These are phyloP conservation scores for Pedinophyceae sp. DNA, from an alignment of 139 green algal genomes.

Conservation along the genomic window DNA sequence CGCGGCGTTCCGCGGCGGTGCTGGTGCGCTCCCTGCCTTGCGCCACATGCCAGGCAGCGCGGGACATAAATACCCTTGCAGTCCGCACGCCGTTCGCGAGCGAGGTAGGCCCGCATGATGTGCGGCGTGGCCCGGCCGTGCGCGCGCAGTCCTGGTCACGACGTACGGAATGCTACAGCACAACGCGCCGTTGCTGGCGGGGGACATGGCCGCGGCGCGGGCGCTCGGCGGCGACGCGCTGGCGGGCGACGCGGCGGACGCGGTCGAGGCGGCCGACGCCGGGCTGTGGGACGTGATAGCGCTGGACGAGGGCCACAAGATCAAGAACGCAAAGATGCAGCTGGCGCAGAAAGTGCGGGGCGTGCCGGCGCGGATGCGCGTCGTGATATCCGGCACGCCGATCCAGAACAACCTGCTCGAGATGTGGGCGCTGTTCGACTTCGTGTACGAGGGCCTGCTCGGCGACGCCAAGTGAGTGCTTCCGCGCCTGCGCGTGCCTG, in stretches of 20 bases:
- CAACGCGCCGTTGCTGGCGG: conserved; percentile 39
- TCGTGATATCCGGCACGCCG: conserved; percentile 17
- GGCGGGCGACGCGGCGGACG: background rate
- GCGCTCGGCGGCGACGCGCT: background rate
- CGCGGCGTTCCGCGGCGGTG: background rate
- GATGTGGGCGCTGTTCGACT: conserved; percentile 96
- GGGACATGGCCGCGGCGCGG: background rate
- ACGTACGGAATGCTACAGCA: conserved; percentile 86
- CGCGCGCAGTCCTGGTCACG: conserved; percentile 62
- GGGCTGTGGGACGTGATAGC: conserved; percentile 9
- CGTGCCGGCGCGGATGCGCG: background rate
- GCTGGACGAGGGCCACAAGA: conserved; percentile 27
- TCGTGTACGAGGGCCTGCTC: conserved; percentile 90
- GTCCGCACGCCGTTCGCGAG: too few relatives aligned
- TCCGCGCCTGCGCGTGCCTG: too few relatives aligned
- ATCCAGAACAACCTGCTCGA: conserved; percentile 86
- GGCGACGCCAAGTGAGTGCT: background rate
- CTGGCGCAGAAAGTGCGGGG: conserved; percentile 11
- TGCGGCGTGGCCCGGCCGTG: background rate
- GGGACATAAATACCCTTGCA: too few relatives aligned
- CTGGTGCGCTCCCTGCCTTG: background rate
- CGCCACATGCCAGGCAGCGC: too few relatives aligned
- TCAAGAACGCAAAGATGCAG: conserved; percentile 22
- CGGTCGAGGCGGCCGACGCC: background rate
- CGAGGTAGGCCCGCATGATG: background rate